These are phyloP conservation scores for Oryza australiensis DNA, from an alignment of 176 grass and related monocot species.

Conservation along the genomic window DNA sequence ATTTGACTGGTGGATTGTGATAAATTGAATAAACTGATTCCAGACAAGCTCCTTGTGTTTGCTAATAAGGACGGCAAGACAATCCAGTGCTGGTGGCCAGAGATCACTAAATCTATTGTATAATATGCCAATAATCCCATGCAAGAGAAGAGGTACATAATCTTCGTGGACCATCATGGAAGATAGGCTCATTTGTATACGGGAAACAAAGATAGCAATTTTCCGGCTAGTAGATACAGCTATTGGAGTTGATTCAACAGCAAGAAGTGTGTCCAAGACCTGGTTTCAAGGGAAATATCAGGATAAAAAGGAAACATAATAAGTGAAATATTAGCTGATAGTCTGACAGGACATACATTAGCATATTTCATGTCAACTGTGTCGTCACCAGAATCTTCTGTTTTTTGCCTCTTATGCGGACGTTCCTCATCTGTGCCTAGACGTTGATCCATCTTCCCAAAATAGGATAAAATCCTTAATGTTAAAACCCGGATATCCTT, in stretches of 20 bases:
- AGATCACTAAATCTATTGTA: constrained; percentile 85
- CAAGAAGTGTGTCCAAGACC: constrained; percentile 74
- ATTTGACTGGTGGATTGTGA: constrained; percentile 54
- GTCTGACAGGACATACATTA: constrained; percentile 58
- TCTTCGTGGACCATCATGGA: constrained; percentile 59
- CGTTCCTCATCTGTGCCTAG: constrained; percentile 49
- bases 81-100: constrained; percentile 72
- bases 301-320: constrained; percentile 34
- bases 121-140: constrained; percentile 81
- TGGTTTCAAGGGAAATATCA: constrained; percentile 44
- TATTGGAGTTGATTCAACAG: constrained; percentile 71
- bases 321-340: constrained; percentile 23
- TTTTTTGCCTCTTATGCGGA: constrained; percentile 69
- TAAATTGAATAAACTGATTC: constrained; percentile 64
- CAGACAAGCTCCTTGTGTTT: constrained; percentile 78
- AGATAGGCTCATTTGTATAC: constrained; percentile 73
- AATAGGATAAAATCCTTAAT: constrained; percentile 84
- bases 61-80: constrained; percentile 66
- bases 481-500: constrained; percentile 70
- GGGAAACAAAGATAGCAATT: constrained; percentile 63
- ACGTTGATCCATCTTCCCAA: constrained; percentile 49
- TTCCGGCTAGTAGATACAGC: constrained; percentile 76
- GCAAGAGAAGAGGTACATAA: constrained; percentile 77
- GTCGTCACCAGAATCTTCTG: constrained; percentile 54
- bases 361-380: constrained; percentile 48